Evolutionary conservation across 106 monocot species (phyloP), one percentile per base, ranked within the genome.

Genomic region (Dendrobium chrysotoxum): DNA sequence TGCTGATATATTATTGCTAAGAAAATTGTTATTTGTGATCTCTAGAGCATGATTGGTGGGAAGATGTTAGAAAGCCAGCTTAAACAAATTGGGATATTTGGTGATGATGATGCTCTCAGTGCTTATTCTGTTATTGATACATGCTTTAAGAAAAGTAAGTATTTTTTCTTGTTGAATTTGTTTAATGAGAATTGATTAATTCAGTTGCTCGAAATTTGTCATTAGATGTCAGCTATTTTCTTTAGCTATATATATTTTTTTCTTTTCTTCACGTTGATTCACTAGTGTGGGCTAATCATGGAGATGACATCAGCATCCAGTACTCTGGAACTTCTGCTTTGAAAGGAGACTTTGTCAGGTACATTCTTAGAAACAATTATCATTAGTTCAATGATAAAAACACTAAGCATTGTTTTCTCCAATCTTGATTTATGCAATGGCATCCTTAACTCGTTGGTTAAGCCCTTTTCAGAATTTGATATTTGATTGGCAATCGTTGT

Each of bases 281-380:
- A 86, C 82, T 84, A 99, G 98, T 90, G 78, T 99, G 98, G 98
- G 98, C 98, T 72, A 93, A 99, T 84, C 98, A 95, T 90, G 98
- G 98, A 75, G 98, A 99, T 91, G 91, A 95, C 64, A 88, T 99
- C 85, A 99, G 98, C 86, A 99, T 92, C 58, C 95, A 95, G 75
- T 99, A 99, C 80, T 95, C 95, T 67, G 98, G 95, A 75, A 99
- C 98, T 78, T 91, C 98, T 84, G 98, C 98, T 11, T 54, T 99
- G 26, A 99, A 99, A 90, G 98, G 98, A 85, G 98, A 99, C 87
- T 95, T 95, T 88, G 95, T 95, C 26, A 92, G 98, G 95, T 99
- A 88, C 45, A 21, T 80, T 80, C 8, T 16, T 20, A 28, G 65
- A 12, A n/a, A 70, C n/a, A 78, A 21, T 78, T 76, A 47, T 76